Percentiles rank a stretch among this genome's conserved stretches.
phyloP scores from a whole-genome alignment of 202 grass and related monocot genomes.

The Saccharum hybrid region DNA sequence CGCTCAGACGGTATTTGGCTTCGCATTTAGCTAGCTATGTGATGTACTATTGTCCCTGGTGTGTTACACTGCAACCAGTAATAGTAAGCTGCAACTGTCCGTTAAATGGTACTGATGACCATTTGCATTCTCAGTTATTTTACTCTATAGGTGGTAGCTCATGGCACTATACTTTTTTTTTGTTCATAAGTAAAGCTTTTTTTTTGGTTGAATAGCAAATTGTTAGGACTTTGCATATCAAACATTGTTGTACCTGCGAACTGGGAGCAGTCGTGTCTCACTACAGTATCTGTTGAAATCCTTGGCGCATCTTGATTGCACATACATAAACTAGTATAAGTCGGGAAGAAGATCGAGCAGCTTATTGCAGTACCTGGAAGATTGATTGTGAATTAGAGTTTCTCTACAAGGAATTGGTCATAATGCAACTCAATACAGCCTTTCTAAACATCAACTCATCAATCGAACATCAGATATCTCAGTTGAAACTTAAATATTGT shows the following conservation, averaged over 20 bases:
- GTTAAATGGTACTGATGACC: conserved; percentile 20
- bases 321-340: neutral
- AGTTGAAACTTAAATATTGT: neutral
- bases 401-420: neutral
- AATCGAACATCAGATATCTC: neutral
- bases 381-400: neutral
- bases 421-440: neutral
- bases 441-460: neutral
- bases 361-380: neutral
- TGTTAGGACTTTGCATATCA: neutral
- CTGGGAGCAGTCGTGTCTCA: neutral
- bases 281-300: neutral
- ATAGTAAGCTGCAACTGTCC: conserved; percentile 45
- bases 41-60: conserved; percentile 47
- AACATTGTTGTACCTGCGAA: neutral
- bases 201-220: neutral
- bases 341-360: neutral
- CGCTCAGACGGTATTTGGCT: conserved; percentile 37
- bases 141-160: neutral
- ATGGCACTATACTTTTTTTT: neutral
- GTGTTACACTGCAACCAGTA: conserved; percentile 43
- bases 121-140: neutral
- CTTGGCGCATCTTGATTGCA: neutral
- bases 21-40: conserved; percentile 59
- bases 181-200: neutral